Conservation (phyloP, 495 filamentous ascomycete genomes). For the Tuber melanosporum region DNA sequence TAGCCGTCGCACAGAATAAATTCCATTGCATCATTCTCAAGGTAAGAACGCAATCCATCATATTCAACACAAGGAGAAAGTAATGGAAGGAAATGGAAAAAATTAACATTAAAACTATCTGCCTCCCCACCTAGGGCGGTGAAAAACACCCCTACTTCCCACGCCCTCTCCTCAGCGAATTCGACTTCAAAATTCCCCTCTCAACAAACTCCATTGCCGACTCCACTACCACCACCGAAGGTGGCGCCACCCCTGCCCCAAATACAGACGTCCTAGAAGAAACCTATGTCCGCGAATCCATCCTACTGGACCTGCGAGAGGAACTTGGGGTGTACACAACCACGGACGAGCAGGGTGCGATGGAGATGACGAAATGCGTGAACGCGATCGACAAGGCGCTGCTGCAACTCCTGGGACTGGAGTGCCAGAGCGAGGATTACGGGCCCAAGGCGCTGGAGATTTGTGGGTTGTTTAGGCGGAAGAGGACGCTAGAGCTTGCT, state of each 20-base stretch:
- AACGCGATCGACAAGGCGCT: slow-evolving; percentile 79
- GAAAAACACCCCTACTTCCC: slow-evolving; percentile 95
- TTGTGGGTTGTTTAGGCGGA: slow-evolving; percentile 37
- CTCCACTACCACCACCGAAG: not conserved
- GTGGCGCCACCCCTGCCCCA: slow-evolving; percentile 20
- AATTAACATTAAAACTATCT: not conserved
- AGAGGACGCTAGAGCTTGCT: slow-evolving; percentile 35
- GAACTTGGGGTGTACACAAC: slow-evolving; percentile 62
- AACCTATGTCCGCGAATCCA: slow-evolving; percentile 64
- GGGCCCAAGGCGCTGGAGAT: slow-evolving; percentile 92
- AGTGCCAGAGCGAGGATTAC: slow-evolving; percentile 84
- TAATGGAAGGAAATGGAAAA: not conserved
- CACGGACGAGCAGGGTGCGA: slow-evolving; percentile 55
- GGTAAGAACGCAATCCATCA: slow-evolving; percentile 18
- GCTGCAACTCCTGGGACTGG: slow-evolving; percentile 79
- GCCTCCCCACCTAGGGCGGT: slow-evolving; percentile 50
- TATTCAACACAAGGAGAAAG: not conserved
- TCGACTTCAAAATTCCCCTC: slow-evolving; percentile 82
- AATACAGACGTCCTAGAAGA: slow-evolving; percentile 57
- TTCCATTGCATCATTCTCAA: slow-evolving; percentile 99
- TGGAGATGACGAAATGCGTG: slow-evolving; percentile 62
- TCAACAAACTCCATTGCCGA: slow-evolving; percentile 46
- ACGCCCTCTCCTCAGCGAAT: slow-evolving; percentile 82
- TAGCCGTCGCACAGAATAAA: slow-evolving; percentile 82
- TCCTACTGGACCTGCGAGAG: slow-evolving; percentile 62